phyloP scores from a whole-genome alignment of 805 yeast species.

The Metschnikowia kunwiensis region DNA sequence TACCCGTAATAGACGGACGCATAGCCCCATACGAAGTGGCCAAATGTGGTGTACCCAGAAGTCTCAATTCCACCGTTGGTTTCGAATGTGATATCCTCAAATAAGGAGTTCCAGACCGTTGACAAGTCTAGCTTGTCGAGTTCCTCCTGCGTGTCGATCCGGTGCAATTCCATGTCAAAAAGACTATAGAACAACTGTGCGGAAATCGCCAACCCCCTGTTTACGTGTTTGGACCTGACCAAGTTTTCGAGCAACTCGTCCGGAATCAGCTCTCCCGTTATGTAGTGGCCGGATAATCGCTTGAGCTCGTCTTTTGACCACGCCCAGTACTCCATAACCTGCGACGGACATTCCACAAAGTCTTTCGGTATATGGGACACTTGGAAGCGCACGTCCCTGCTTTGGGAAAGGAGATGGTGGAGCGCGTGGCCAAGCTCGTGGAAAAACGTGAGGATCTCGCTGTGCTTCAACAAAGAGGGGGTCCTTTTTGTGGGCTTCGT shows the following conservation, averaged over 20 bases:
- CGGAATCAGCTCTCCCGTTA: conserved; percentile 53
- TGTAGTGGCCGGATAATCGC: conserved; percentile 62
- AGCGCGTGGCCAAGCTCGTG: conserved; percentile 90
- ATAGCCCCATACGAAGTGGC: conserved; percentile 78
- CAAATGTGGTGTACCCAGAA: conserved; percentile 71
- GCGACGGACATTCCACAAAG: conserved; percentile 89
- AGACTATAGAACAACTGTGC: conserved; percentile 77
- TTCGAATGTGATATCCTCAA: conserved; percentile 59
- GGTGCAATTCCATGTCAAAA: conserved; percentile 72
- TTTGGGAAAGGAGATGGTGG: conserved; percentile 68
- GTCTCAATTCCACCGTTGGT: conserved; percentile 51
- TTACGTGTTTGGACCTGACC: conserved; percentile 41
- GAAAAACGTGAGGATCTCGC: conserved; percentile 78
- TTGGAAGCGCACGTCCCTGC: conserved; percentile 62
- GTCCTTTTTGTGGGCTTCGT: conserved; percentile 65
- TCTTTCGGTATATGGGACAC: conserved; percentile 80
- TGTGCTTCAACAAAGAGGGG: conserved; percentile 72
- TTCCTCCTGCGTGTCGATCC: conserved; percentile 40
- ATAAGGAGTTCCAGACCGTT: conserved; percentile 61
- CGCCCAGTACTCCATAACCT: conserved; percentile 83
- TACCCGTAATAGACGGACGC: conserved; percentile 87
- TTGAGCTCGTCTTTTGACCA: conserved; percentile 66
- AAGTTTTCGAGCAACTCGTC: conserved; percentile 27
- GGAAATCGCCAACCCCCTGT: conserved; percentile 65
- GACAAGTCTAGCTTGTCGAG: conserved; percentile 47